These are phyloP conservation scores for Neurospora africana DNA, from an alignment of 495 filamentous ascomycete genomes.

Conservation along the genomic window DNA sequence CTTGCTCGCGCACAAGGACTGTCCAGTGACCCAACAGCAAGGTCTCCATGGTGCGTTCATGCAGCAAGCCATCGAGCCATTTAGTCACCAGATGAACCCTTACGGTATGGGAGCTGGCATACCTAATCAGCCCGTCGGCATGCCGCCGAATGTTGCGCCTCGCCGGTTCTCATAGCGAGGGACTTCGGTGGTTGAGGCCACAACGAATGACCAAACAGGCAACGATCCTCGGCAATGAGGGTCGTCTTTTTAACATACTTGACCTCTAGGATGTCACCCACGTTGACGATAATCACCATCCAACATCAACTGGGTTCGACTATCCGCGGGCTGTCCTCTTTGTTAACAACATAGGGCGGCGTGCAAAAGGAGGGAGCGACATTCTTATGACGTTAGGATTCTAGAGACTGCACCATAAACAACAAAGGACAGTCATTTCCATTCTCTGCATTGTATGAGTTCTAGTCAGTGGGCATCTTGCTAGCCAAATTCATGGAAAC, in stretches of 20 bases:
- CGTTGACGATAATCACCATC: background rate
- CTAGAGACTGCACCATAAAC: background rate
- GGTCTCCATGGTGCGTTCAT: constrained; percentile 61
- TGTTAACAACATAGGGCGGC: background rate
- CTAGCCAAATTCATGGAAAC: background rate
- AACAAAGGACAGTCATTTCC: background rate
- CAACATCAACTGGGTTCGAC: background rate
- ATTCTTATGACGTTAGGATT: background rate
- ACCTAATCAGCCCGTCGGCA: constrained; percentile 41
- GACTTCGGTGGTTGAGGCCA: background rate
- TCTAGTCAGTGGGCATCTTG: background rate
- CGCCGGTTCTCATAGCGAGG: constrained; percentile 39
- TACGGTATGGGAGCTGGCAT: constrained; percentile 57
- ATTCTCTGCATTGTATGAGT: background rate
- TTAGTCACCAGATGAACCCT: constrained; percentile 54
- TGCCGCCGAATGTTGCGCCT: constrained; percentile 14
- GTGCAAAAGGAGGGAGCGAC: background rate
- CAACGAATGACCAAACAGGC: background rate
- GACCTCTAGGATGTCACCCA: background rate
- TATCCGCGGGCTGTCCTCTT: background rate
- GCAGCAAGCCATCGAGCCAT: constrained; percentile 39
- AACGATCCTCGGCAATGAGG: background rate
- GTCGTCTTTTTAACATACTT: background rate
- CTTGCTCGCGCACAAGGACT: constrained; percentile 91
- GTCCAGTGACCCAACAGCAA: constrained; percentile 82